Percentiles rank a stretch among this genome's conserved stretches.
phyloP scores from a whole-genome alignment of 495 filamentous ascomycete genomes.

The Elaphomyces granulatus region DNA sequence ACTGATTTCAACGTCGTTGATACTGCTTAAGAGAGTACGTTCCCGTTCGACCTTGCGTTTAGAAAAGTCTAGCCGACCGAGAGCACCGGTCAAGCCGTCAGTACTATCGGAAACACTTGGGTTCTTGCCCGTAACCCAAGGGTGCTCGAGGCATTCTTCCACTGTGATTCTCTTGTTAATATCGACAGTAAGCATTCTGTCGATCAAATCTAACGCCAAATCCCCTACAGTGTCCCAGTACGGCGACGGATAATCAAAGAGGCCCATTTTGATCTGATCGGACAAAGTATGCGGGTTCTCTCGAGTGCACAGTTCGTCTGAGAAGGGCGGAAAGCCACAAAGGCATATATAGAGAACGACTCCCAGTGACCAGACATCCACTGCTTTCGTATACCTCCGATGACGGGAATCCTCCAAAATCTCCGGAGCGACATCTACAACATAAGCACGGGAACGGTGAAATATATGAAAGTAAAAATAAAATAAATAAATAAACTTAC shows the following conservation, averaged over 20 bases:
- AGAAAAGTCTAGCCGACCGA: constrained; percentile 70
- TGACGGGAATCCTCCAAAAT: constrained; percentile 66
- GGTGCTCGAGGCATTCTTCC: constrained; percentile 81
- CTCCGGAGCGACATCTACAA: constrained; percentile 83
- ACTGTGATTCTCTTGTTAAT: constrained; percentile 71
- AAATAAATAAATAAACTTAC: constrained; percentile 27
- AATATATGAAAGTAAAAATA: neutral
- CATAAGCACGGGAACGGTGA: no score
- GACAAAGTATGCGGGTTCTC: constrained; percentile 76
- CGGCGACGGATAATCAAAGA: constrained; percentile 89
- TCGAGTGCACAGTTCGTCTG: constrained; percentile 67
- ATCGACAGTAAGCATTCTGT: constrained; percentile 84
- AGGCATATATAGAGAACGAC: constrained; percentile 99
- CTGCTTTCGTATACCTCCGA: constrained; percentile 84
- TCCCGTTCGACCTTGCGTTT: constrained; percentile 66
- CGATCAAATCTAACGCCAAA: constrained; percentile 82
- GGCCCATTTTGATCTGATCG: constrained; percentile 78
- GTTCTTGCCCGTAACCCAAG: constrained; percentile 56
- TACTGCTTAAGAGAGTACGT: constrained; percentile 66
- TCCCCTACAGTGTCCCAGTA: constrained; percentile 96
- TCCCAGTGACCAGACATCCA: constrained; percentile 94
- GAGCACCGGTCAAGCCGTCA: constrained; percentile 74
- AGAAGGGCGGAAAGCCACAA: constrained; percentile 95
- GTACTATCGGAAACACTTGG: constrained; percentile 60
- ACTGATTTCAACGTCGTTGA: constrained; percentile 64